Conservation (phyloP, 441 rosid genomes). For the Theobroma grandiflorum region DNA sequence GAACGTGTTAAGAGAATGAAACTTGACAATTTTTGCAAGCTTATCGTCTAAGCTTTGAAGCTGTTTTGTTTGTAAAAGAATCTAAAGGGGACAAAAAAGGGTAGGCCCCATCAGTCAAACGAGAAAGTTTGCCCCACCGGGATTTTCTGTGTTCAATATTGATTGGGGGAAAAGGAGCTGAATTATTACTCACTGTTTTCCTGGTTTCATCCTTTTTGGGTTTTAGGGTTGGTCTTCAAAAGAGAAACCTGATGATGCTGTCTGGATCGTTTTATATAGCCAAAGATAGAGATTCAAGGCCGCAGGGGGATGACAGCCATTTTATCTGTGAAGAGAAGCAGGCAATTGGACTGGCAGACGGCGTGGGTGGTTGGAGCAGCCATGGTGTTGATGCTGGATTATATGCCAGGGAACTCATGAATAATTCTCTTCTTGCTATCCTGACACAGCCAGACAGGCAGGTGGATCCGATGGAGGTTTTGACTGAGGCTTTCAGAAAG, state of each 20-base stretch:
- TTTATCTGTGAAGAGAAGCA: constrained; percentile 16
- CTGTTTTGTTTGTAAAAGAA: neutral
- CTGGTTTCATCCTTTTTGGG: neutral
- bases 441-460: neutral
- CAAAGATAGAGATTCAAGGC: neutral
- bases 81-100: neutral
- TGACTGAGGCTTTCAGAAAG: constrained; percentile 2
- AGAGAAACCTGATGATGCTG: neutral
- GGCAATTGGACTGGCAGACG: constrained; percentile 17
- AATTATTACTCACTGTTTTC: neutral
- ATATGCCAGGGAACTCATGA: constrained; percentile 17
- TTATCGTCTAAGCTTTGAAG: neutral
- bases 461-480: constrained; percentile 21
- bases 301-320: constrained; percentile 12
- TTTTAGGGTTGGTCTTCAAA: constrained; percentile 1
- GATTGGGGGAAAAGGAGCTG: neutral
- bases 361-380: neutral
- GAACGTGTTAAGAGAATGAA: neutral
- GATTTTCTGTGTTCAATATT: neutral
- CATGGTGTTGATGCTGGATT: constrained; percentile 18
- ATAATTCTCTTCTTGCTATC: constrained; percentile 16
- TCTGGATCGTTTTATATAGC: constrained; percentile 11
- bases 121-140: neutral
- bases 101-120: neutral
- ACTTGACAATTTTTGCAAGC: neutral